A percentile compares a stretch with the other conserved stretches of the same genome.
These are phyloP conservation scores for Euphorbia peplus DNA, from an alignment of 345 rosid genomes.

Conservation along the genomic window DNA sequence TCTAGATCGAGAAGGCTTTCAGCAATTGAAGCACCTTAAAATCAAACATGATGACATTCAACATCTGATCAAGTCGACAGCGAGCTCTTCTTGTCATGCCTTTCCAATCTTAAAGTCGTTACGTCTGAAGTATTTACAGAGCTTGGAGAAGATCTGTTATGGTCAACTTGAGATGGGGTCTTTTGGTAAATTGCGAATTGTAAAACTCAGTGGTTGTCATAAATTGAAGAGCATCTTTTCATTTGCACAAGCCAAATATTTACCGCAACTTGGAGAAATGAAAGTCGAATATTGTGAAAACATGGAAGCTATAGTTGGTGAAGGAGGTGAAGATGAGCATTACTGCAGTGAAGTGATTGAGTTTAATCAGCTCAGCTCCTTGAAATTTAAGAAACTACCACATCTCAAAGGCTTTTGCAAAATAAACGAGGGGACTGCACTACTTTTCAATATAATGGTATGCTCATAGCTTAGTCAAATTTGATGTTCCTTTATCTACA, in stretches of 20 bases:
- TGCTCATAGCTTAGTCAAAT: not conserved
- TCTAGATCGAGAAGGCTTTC: constrained; percentile 8
- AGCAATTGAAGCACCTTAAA: not conserved
- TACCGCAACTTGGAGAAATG: not conserved
- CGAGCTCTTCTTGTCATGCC: not conserved
- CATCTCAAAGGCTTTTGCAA: not conserved
- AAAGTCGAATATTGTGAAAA: not conserved
- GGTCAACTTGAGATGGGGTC: not conserved
- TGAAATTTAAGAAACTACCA: not conserved
- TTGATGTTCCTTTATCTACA: too few relatives aligned
- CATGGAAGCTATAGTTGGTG: not conserved
- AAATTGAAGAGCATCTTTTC: not conserved
- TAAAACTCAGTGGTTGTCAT: constrained; percentile 4
- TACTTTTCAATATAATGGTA: not conserved
- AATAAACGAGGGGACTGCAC: not conserved
- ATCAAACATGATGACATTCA: constrained; percentile 2
- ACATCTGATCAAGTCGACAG: constrained; percentile 3
- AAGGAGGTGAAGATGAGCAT: not conserved
- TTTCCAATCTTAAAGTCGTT: constrained; percentile 16
- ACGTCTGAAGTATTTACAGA: constrained; percentile 7
- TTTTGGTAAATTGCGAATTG: constrained; percentile 11
- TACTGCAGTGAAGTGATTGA: too few relatives aligned
- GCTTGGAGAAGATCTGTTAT: constrained; percentile 17
- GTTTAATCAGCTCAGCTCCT: not conserved
- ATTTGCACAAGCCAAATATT: not conserved